These are phyloP conservation scores for Hypoxylon perforatum DNA, from an alignment of 495 filamentous ascomycete species.

Conservation along the genomic window DNA sequence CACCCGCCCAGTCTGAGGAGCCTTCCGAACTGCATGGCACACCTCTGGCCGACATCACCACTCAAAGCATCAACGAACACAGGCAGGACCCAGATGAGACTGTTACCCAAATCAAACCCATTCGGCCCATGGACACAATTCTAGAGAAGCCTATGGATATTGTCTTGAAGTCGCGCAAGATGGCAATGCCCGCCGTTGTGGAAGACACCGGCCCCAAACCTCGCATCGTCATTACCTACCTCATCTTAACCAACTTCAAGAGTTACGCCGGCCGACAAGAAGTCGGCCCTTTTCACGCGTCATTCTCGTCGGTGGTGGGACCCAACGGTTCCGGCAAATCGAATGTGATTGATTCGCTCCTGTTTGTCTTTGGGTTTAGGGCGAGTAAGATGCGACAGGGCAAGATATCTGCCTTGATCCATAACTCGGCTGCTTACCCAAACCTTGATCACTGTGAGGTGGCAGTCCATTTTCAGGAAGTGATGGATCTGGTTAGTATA, in stretches of 20 bases:
- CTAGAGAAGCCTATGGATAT: slow-evolving; percentile 95
- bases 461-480: slow-evolving; percentile 93
- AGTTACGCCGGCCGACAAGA: slow-evolving; percentile 95
- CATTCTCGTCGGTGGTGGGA: slow-evolving; percentile 98
- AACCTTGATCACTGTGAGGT: slow-evolving; percentile 92
- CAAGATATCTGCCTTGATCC: slow-evolving; percentile 96
- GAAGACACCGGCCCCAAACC: slow-evolving; percentile 81
- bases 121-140: slow-evolving; percentile 77
- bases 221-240: slow-evolving; percentile 88
- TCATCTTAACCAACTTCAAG: slow-evolving; percentile 96
- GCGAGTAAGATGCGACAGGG: slow-evolving; percentile 99
- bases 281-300: slow-evolving; percentile 95
- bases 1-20: slow-evolving; percentile 58
- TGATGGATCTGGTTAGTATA: slow-evolving; percentile 75
- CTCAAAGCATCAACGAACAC: slow-evolving; percentile 69
- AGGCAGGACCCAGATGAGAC: slow-evolving; percentile 51
- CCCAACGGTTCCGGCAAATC: slow-evolving; percentile 99
- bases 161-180: slow-evolving; percentile 83
- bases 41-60: slow-evolving; percentile 83
- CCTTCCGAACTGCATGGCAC: slow-evolving; percentile 61
- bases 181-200: slow-evolving; percentile 66
- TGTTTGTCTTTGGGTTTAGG: slow-evolving; percentile 98
- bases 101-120: slow-evolving; percentile 65
- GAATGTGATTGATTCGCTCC: slow-evolving; percentile 96
- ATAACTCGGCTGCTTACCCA: slow-evolving; percentile 89